phyloP scores from a whole-genome alignment of 2,329 filamentous ascomycete genomes.

The Neoscytalidium dimidiatum region DNA sequence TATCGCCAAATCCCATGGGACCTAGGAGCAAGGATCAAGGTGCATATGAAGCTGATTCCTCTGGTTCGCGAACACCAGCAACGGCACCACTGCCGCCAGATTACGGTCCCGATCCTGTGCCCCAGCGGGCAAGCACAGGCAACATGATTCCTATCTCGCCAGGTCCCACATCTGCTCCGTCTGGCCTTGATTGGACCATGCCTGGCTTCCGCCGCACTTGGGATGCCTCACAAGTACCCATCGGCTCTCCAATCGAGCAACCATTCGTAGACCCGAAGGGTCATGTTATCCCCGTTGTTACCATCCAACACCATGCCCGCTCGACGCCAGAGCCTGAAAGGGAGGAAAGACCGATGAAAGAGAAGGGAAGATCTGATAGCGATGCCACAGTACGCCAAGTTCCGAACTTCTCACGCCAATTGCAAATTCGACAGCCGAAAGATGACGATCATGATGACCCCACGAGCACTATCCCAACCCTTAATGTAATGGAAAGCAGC shows the following conservation, averaged over 20 bases:
- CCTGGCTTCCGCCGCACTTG: conserved; percentile 43
- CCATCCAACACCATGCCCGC: conserved; percentile 13
- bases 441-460: conserved; percentile 23
- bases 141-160: conserved; percentile 46
- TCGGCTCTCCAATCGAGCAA: conserved; percentile 22
- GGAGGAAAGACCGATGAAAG: neutral
- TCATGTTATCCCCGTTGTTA: conserved; percentile 37
- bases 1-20: conserved; percentile 24
- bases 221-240: conserved; percentile 34
- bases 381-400: conserved; percentile 13
- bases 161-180: conserved; percentile 42
- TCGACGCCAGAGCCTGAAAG: neutral
- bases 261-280: conserved; percentile 40
- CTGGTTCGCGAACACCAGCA: conserved; percentile 37
- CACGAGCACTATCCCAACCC: neutral
- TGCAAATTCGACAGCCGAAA: conserved; percentile 29
- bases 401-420: conserved; percentile 38
- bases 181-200: conserved; percentile 34
- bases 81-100: conserved; percentile 42
- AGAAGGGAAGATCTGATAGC: conserved; percentile 18
- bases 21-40: conserved; percentile 32
- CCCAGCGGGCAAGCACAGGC: conserved; percentile 46
- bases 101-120: conserved; percentile 55
- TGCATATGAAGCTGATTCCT: conserved; percentile 32
- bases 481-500: conserved; percentile 17